Evolutionary conservation across 2,329 filamentous ascomycete species (phyloP).

Genomic region (Fusarium camptoceras): DNA sequence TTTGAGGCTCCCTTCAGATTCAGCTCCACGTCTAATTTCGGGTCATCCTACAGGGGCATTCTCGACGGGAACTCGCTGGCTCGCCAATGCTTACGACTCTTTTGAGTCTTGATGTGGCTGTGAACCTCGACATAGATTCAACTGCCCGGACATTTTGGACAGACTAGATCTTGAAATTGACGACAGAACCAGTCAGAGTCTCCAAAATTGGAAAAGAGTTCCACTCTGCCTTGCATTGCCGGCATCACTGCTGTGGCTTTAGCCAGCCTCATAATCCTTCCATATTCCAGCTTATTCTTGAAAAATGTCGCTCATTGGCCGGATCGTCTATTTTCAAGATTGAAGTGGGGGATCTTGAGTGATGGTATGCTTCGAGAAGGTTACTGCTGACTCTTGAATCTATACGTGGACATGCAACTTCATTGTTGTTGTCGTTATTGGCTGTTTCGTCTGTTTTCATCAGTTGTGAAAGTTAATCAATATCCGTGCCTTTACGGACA

Average conservation of each 20-base stretch:
- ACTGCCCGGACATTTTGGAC: neutral
- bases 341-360: neutral
- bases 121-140: neutral
- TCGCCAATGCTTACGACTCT: constrained; percentile 37
- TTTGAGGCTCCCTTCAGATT: constrained; percentile 20
- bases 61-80: constrained; percentile 17
- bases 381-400: constrained; percentile 11
- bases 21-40: neutral
- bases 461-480: neutral
- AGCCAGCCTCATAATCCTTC: constrained; percentile 5
- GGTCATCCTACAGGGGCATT: neutral
- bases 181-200: constrained; percentile 23
- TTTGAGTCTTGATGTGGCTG: constrained; percentile 9
- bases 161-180: constrained; percentile 2
- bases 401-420: neutral
- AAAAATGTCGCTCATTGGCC: neutral
- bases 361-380: neutral
- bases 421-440: neutral
- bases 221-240: neutral
- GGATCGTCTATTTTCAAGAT: constrained; percentile 13
- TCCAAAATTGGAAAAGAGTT: neutral
- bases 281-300: neutral
- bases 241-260: constrained; percentile 17
- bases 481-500: neutral
- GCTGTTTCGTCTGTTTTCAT: constrained; percentile 4